phyloP scores from a whole-genome alignment of 768 basidiomycete genomes.

The Auriscalpium microsporum region DNA sequence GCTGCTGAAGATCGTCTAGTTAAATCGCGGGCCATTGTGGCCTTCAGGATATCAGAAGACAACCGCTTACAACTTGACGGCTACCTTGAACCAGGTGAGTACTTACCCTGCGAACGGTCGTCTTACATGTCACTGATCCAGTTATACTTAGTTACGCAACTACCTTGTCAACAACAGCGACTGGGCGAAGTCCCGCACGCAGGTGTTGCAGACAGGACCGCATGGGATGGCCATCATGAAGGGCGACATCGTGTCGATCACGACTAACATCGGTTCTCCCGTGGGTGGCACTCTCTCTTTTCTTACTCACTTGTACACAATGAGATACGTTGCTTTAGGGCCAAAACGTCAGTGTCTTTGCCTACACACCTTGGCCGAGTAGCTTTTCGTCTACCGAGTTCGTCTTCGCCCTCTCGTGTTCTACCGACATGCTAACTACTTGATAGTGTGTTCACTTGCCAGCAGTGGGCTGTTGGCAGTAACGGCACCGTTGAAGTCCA shows the following conservation, averaged over 20 bases:
- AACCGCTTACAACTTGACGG: slow-evolving; percentile 46
- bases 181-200: slow-evolving; percentile 45
- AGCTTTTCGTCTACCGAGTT: slow-evolving; percentile 50
- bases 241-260: slow-evolving; percentile 48
- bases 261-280: slow-evolving; percentile 70
- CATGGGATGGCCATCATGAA: slow-evolving; percentile 59
- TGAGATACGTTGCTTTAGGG: slow-evolving; percentile 30
- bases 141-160: slow-evolving; percentile 45
- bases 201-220: slow-evolving; percentile 42
- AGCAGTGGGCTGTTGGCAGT: slow-evolving; percentile 61
- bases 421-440: slow-evolving; percentile 2
- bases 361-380: slow-evolving; percentile 44
- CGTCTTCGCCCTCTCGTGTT: slow-evolving; percentile 16
- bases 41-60: slow-evolving; percentile 55
- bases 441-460: slow-evolving; percentile 52
- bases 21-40: slow-evolving; percentile 74
- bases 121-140: not conserved
- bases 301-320: no score
- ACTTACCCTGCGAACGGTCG: not conserved
- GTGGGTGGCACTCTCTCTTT: slow-evolving; percentile 27
- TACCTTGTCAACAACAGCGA: slow-evolving; percentile 42
- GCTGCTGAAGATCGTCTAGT: slow-evolving; percentile 27
- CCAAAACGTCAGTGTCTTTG: slow-evolving; percentile 45
- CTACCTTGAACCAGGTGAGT: slow-evolving; percentile 49
- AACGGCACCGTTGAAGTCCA: slow-evolving; percentile 51